Conservation (phyloP, 495 filamentous ascomycete genomes). For the Hypomontagnella submonticulosa region DNA sequence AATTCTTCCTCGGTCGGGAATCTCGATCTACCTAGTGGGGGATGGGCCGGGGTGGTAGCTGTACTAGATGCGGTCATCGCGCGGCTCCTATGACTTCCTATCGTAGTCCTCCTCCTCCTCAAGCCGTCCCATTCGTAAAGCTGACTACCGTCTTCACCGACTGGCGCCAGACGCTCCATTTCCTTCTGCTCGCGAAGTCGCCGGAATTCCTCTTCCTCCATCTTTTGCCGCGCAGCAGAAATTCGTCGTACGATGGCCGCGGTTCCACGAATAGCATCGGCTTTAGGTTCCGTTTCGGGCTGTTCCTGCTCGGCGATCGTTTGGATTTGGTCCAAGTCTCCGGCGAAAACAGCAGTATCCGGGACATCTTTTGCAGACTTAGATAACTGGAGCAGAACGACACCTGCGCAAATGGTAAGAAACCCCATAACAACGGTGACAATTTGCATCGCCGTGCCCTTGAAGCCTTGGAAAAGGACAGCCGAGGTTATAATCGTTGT, state of each 20-base stretch:
- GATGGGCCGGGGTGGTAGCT: slow-evolving; percentile 67
- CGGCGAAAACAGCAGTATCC: slow-evolving; percentile 90
- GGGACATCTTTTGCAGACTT: slow-evolving; percentile 98
- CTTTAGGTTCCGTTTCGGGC: slow-evolving; percentile 93
- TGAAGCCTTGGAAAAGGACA: slow-evolving; percentile 93
- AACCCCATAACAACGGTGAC: slow-evolving; percentile 93
- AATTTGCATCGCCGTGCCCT: slow-evolving; percentile 82
- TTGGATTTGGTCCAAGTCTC: slow-evolving; percentile 92
- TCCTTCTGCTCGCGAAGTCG: slow-evolving; percentile 81
- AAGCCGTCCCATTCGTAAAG: slow-evolving; percentile 94
- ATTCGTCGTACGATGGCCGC: slow-evolving; percentile 89
- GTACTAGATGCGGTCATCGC: slow-evolving; percentile 51
- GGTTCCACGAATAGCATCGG: slow-evolving; percentile 92
- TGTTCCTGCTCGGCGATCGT: slow-evolving; percentile 95
- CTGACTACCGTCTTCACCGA: slow-evolving; percentile 69
- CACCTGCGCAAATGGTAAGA: slow-evolving; percentile 91
- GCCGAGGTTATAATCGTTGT: slow-evolving; percentile 94
- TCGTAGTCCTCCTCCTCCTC: slow-evolving; percentile 79
- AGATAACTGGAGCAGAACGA: slow-evolving; percentile 96
- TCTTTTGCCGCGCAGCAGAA: slow-evolving; percentile 77
- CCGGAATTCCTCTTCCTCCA: slow-evolving; percentile 82
- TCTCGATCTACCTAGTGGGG: slow-evolving; percentile 87
- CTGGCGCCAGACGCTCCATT: slow-evolving; percentile 75
- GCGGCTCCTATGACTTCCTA: slow-evolving; percentile 59
- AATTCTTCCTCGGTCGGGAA: slow-evolving; percentile 76